A percentile compares a stretch with the other conserved stretches of the same genome.
Evolutionary conservation across 164 flowering plant species (phyloP).

Genomic region (Aristolochia contorta): DNA sequence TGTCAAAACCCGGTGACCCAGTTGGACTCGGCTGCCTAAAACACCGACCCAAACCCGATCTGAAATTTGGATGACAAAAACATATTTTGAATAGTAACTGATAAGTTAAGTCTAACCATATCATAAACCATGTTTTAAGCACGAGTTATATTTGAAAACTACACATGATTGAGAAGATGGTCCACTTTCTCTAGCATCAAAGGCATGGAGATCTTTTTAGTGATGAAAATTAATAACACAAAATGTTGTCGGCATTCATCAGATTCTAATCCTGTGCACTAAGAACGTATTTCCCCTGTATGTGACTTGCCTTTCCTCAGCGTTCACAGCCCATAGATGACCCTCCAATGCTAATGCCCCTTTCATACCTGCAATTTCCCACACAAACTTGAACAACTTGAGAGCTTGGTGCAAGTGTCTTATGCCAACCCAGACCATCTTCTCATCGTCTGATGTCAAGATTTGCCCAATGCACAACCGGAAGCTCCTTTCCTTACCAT

Average conservation of each 20-base stretch:
- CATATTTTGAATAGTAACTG: too few relatives aligned
- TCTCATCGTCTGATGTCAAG: conserved; percentile 55
- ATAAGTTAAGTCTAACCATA: too few relatives aligned
- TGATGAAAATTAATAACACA: neutral
- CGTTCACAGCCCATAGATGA: conserved; percentile 72
- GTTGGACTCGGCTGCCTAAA: too few relatives aligned
- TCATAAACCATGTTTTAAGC: too few relatives aligned
- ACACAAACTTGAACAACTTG: conserved; percentile 57
- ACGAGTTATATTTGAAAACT: too few relatives aligned
- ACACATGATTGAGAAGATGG: too few relatives aligned
- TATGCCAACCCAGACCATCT: conserved; percentile 46
- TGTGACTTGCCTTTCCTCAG: conserved; percentile 32
- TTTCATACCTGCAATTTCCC: conserved; percentile 65
- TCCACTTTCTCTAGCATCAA: too few relatives aligned
- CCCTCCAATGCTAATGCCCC: conserved; percentile 63
- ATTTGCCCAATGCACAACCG: conserved; percentile 63
- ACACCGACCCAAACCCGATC: too few relatives aligned
- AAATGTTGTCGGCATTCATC: conserved; percentile 5
- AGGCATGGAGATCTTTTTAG: too few relatives aligned
- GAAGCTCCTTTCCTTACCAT: conserved; percentile 18
- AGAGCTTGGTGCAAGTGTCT: conserved; percentile 75
- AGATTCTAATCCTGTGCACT: conserved; percentile 43
- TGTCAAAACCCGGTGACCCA: too few relatives aligned
- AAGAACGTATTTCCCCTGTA: conserved; percentile 56
- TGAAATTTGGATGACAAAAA: too few relatives aligned